Evolutionary conservation across 352 stramenopile genomes (phyloP).

Genomic region (Blastocystis sp.): DNA sequence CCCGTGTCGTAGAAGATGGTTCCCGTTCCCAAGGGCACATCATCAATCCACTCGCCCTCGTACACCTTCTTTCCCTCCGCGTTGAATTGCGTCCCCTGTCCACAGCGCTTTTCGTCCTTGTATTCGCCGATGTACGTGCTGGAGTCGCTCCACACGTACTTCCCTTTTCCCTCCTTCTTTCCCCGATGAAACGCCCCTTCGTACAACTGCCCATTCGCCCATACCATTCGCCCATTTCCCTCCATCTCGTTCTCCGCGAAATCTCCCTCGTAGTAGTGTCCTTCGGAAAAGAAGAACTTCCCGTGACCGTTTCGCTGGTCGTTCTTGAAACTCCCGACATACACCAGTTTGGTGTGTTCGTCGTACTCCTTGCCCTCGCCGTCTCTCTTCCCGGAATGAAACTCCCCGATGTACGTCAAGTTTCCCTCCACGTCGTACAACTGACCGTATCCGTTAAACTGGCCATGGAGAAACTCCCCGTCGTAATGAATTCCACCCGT

Average conservation of each 20-base stretch:
- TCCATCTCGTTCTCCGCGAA: conserved; percentile 15
- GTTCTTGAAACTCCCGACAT: conserved; percentile 17
- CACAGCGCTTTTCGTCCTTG: conserved; percentile 15
- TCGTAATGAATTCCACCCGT: conserved; percentile 39
- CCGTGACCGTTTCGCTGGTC: conserved; percentile 14
- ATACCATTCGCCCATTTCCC: conserved; percentile 32
- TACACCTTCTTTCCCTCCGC: conserved; percentile 6
- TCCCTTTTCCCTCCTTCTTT: not conserved
- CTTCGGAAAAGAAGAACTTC: conserved; percentile 43
- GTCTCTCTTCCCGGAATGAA: conserved; percentile 33
- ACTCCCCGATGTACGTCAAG: conserved; percentile 39
- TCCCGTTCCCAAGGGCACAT: not conserved
- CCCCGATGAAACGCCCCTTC: conserved; percentile 4
- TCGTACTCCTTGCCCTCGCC: conserved; percentile 43
- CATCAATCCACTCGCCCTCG: conserved; percentile 37
- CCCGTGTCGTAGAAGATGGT: not conserved
- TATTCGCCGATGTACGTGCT: not conserved
- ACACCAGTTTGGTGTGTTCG: conserved; percentile 7
- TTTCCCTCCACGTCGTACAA: not conserved
- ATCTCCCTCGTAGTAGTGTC: conserved; percentile 56
- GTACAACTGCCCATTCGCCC: conserved; percentile 30
- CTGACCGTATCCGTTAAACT: conserved; percentile 35
- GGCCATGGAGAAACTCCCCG: conserved; percentile 15
- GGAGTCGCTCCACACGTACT: not conserved
- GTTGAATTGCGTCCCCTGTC: not conserved